phyloP scores from a whole-genome alignment of 1,139 yeast species.

The Saccharomyces hybrid region DNA sequence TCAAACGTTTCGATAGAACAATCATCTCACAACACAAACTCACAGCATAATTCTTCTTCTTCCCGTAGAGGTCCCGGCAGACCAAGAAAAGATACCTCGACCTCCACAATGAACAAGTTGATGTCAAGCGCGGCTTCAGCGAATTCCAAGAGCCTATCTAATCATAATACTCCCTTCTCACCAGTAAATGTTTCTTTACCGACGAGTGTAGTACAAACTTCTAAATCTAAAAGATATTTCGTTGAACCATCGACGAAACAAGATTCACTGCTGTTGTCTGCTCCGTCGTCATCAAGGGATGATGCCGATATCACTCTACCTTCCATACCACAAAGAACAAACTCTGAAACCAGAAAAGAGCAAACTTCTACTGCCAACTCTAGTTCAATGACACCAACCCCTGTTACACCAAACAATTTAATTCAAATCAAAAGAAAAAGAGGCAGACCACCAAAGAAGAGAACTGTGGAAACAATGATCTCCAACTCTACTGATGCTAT shows the following conservation, averaged over 20 bases:
- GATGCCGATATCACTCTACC: background rate
- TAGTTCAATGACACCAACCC: background rate
- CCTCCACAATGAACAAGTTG: constrained; percentile 4
- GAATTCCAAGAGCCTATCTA: background rate
- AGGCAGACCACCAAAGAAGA: constrained; percentile 31
- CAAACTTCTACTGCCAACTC: background rate
- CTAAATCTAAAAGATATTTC: constrained; percentile 32
- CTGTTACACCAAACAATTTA: background rate
- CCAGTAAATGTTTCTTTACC: constrained; percentile 22
- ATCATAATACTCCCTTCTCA: constrained; percentile 1
- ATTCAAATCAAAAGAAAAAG: constrained; percentile 20
- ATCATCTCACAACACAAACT: background rate
- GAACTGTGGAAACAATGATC: constrained; percentile 10
- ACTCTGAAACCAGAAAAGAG: constrained; percentile 1
- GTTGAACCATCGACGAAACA: constrained; percentile 32
- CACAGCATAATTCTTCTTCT: constrained; percentile 6
- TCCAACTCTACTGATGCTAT: background rate
- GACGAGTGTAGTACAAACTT: constrained; percentile 22
- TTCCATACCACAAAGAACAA: constrained; percentile 3
- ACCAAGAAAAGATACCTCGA: constrained; percentile 26
- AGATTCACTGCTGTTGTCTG: background rate
- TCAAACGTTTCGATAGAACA: background rate
- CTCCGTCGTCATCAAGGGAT: background rate
- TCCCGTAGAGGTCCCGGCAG: constrained; percentile 30
- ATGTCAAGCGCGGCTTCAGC: constrained; percentile 2